phyloP scores from a whole-genome alignment of 2,329 filamentous ascomycete genomes.

The Fusarium lateritium region DNA sequence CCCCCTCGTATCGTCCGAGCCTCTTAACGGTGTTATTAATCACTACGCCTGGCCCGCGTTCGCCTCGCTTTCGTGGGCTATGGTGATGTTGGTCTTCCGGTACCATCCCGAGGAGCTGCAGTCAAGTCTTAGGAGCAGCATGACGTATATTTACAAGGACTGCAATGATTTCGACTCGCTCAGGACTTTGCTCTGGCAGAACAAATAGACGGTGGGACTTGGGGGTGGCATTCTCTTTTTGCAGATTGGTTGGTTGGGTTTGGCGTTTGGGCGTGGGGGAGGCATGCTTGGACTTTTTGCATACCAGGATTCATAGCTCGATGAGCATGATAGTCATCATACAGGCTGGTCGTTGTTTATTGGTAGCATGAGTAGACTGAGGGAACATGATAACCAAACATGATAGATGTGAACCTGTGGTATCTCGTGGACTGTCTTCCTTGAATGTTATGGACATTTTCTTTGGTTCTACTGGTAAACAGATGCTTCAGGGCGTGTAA shows the following conservation, averaged over 20 bases:
- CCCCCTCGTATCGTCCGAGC: conserved; percentile 64
- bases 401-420: conserved; percentile 21
- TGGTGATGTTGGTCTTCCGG: conserved; percentile 95
- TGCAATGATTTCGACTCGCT: conserved; percentile 91
- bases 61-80: conserved; percentile 90
- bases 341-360: conserved; percentile 21
- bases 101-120: conserved; percentile 94
- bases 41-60: conserved; percentile 93
- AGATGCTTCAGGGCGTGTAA: no score
- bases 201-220: conserved; percentile 65
- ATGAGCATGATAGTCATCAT: conserved; percentile 18
- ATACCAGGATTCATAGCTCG: conserved; percentile 25
- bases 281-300: conserved; percentile 32
- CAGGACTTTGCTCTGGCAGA: conserved; percentile 88
- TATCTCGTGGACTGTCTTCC: background rate
- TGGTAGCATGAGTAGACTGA: conserved; percentile 32
- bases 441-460: background rate
- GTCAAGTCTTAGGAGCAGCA: conserved; percentile 91
- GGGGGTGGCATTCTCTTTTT: conserved; percentile 1
- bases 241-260: conserved; percentile 29
- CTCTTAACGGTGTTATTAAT: conserved; percentile 66
- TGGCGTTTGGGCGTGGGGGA: conserved; percentile 38
- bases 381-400: conserved; percentile 21
- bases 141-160: conserved; percentile 96
- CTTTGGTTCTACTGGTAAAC: background rate